Base-by-base conservation (phyloP, 257 asterid species). In the Petunia axillaris region DNA sequence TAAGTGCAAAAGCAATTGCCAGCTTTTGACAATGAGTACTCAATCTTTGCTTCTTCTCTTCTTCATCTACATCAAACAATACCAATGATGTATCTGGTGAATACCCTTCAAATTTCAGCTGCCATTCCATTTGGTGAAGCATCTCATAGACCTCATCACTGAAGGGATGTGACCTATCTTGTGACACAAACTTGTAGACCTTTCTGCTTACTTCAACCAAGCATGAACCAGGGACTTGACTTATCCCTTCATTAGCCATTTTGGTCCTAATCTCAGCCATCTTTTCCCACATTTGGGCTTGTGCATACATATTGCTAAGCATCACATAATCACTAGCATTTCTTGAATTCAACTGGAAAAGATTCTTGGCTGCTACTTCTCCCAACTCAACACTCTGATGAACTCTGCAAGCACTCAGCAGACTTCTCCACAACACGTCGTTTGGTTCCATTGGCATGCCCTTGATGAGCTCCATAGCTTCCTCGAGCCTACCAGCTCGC, bases 61-160 rank as follows among this genome's bases (percentile, higher is more conserved):
- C 97, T 84, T 93, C 98, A 53, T 84, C 95, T 7, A 90, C 96
- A 57, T 89, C 88, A 35, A 88, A 60, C 90, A 85, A 79, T 8
- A 91, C 90, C 66, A 80, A 86, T 4, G 95, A 84, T 13, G 91
- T 90, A 57, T 94, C 97, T 1, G 97, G 90, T 16, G 63, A 63
- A 83, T 94, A 93, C 35, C 98, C 97, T 83, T 91, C 97, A 78
- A 93, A 95, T 83, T 79, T 91, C 86, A 95, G 75, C 86, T 95
- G 98, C 97, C 98, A 93, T 77, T 88, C 98, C 96, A 94, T 94
- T 55, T 94, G 97, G 83, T 87, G 92, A 70, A 94, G 84, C 98
- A 93, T 94, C 63, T 94, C 97, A 11, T 87, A 77, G 15, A 93
- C 89, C 43, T 82, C 87, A 1, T 76, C 73, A 62, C 84, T 80